Conservation (phyloP, 1,284 basidiomycete species). For the Pseudozyma hubeiensis region DNA sequence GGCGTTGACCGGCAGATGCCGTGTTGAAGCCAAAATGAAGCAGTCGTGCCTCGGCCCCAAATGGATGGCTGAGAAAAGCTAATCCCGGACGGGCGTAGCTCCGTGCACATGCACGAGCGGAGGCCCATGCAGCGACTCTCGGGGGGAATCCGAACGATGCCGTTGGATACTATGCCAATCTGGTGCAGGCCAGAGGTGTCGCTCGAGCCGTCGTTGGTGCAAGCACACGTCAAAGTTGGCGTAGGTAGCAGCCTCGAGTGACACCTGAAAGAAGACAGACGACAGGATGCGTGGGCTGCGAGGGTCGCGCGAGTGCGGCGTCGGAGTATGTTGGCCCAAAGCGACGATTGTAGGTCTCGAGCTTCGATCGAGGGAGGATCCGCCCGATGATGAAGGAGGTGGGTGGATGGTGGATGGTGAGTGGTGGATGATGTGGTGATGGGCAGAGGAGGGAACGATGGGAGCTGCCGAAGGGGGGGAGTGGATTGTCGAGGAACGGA, state of each 20-base stretch:
- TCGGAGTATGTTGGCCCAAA: neutral
- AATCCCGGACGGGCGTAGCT: constrained; percentile 17
- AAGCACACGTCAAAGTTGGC: too few species aligned
- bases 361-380: neutral
- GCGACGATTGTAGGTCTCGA: neutral
- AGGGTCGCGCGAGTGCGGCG: neutral
- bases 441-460: neutral
- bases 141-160: too few species aligned
- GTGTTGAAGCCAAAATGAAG: constrained; percentile 22
- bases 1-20: constrained; percentile 42
- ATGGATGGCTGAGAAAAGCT: constrained; percentile 16
- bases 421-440: constrained; percentile 4
- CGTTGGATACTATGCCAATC: too few species aligned
- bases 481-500: neutral
- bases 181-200: too few species aligned
- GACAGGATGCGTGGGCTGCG: neutral
- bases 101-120: constrained; percentile 2
- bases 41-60: constrained; percentile 2
- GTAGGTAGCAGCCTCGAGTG: neutral
- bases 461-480: neutral
- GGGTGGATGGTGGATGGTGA: neutral
- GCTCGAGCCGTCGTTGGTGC: too few species aligned
- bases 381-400: constrained; percentile 8
- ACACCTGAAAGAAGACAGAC: too few species aligned
- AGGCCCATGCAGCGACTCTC: too few species aligned